Base-by-base conservation (phyloP, 176 grass and related monocot genomes). In the Saccharum spontaneum region DNA sequence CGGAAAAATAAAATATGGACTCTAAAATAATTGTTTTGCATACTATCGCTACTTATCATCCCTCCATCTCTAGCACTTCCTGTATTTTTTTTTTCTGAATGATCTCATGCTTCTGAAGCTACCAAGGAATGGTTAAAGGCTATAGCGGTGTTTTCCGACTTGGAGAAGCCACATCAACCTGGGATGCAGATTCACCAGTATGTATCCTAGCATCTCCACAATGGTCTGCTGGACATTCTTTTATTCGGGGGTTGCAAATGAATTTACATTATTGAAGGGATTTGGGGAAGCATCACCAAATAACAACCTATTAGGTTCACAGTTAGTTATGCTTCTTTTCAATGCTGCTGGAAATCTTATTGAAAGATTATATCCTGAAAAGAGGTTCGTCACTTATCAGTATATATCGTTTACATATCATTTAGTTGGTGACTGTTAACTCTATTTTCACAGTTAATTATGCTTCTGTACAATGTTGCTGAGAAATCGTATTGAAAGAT, bases 151-250 rank as follows among this genome's bases (percentile, higher is more conserved):
- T 94, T 87, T 98, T 98, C 40, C 87, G 96, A 34, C 87, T 95
- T 33, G 96, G 96, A 75, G 96, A 98, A 87, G 96, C 96, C 45
- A 98, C 96, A 92, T 98, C 96, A 85, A 98, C 96, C 28, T 98
- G 96, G 96, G 96, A 98, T 92, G 93, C 96, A 83, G 96, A 98
- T 91, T 98, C 96, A 83, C 89, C 93, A 4, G 96, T 98, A 91
- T 65, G 85, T 83, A 81, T 49, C 72, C 57, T 82, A 46, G 23
- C 38, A 71, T 71, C 59, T 46, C 52, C 49, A 23, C 8, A 44
- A n/a, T 54, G 23, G 6, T 46, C 2, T 69, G 5, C 59, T 20
- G 6, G 65, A 24, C 37, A 82, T 64, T 57, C 3, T 68, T 79
- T 7, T 67, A 37, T 67, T 85, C 6, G 45, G 3, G 54, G 33